These are phyloP conservation scores for Mycena kentingensis DNA, from an alignment of 768 basidiomycete species.

Conservation along the genomic window DNA sequence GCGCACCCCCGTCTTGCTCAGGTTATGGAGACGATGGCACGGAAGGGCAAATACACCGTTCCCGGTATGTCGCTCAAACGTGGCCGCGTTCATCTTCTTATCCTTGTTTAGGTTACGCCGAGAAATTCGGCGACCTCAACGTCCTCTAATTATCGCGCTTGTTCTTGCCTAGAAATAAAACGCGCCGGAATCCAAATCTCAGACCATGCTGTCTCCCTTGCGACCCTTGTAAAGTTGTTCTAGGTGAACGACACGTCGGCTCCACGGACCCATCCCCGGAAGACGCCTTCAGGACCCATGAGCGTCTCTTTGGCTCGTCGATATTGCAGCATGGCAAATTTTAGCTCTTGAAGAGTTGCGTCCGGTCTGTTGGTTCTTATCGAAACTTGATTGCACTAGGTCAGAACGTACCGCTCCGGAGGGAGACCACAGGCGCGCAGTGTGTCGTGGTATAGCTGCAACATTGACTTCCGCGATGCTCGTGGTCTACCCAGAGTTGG, in stretches of 20 bases:
- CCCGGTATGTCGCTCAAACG: constrained; percentile 59
- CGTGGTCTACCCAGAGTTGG: constrained; percentile 42
- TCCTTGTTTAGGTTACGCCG: constrained; percentile 70
- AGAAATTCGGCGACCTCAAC: constrained; percentile 95
- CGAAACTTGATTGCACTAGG: not conserved
- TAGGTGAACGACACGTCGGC: not conserved
- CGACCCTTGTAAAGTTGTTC: not conserved
- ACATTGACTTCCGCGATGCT: constrained; percentile 55
- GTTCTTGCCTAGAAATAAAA: constrained; percentile 16
- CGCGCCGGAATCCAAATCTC: too few species aligned
- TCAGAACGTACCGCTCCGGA: constrained; percentile 20
- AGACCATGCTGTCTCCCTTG: too few species aligned
- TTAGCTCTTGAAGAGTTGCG: constrained; percentile 28
- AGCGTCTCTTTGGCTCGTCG: not conserved
- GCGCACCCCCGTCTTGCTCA: constrained; percentile 92
- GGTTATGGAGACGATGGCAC: constrained; percentile 91
- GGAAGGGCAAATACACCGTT: constrained; percentile 98
- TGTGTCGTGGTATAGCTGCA: constrained; percentile 44
- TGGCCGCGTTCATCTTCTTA: not conserved
- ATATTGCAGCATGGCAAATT: not conserved
- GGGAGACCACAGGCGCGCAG: constrained; percentile 19
- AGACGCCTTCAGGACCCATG: not conserved
- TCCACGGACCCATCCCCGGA: not conserved
- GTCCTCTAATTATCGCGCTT: constrained; percentile 64
- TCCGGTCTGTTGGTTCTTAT: constrained; percentile 6